phyloP scores from a whole-genome alignment of 139 green algal genomes.

The Desmodesmus armatus region DNA sequence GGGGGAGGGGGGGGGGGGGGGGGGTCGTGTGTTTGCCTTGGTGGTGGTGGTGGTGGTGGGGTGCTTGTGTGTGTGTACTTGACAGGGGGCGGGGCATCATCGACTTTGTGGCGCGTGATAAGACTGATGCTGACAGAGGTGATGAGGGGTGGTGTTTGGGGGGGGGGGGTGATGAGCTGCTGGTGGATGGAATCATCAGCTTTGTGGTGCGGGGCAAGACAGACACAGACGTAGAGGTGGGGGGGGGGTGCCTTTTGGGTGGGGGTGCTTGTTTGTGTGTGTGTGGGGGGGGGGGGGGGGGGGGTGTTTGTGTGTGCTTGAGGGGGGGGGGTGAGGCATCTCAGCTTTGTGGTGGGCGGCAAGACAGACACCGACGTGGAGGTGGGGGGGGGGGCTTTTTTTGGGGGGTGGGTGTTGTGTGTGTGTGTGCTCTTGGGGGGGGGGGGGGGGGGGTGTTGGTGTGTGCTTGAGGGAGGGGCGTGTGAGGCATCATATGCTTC shows the following conservation, averaged over 20 bases:
- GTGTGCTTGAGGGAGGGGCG: no score
- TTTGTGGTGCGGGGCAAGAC: constrained; percentile 69
- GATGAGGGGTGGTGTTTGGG: constrained; percentile 17
- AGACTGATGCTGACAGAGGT: constrained; percentile 67
- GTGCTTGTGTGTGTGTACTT: constrained; percentile 69
- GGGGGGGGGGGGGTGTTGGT: no score
- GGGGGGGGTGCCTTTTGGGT: background rate
- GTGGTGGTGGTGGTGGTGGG: no score
- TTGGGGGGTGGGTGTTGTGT: no score
- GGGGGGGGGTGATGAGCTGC: constrained; percentile 80
- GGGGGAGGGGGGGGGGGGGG: no score
- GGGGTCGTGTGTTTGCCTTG: no score
- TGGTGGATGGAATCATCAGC: constrained; percentile 83
- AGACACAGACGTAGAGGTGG: constrained; percentile 69
- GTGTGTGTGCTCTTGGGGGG: no score
- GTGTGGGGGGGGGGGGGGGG: no score
- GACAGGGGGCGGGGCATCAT: constrained; percentile 80
- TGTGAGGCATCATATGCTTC: no score
- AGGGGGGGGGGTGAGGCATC: no score
- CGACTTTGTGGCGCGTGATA: constrained; percentile 67
- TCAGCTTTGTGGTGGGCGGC: constrained; percentile 68
- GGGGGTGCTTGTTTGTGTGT: no score
- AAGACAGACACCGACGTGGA: constrained; percentile 72
- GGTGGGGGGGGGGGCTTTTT: constrained; percentile 48
- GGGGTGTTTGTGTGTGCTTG: no score